Conservation (phyloP, 192 early-diverging fungal genomes). For the Coemansia sp. region DNA sequence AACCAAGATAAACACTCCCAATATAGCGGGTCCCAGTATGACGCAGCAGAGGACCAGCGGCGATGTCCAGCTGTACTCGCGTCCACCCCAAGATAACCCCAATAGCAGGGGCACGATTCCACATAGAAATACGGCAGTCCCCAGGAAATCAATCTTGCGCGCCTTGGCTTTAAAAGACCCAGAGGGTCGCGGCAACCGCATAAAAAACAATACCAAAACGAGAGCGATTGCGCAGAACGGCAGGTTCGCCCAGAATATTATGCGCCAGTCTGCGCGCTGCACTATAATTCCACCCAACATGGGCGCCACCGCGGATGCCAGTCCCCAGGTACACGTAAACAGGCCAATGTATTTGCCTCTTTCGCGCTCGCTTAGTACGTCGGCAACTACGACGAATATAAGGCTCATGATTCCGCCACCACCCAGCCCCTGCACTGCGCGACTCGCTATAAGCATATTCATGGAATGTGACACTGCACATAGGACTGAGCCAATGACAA, state of each 20-base stretch:
- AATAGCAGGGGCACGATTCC: slow-evolving; percentile 58
- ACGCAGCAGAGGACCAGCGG: slow-evolving; percentile 61
- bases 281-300: slow-evolving; percentile 86
- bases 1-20: slow-evolving; percentile 61
- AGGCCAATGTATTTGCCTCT: slow-evolving; percentile 89
- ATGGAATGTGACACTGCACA: slow-evolving; percentile 76
- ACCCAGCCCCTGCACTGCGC: slow-evolving; percentile 83
- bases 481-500: slow-evolving; percentile 80
- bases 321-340: slow-evolving; percentile 76
- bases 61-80: slow-evolving; percentile 67
- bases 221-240: slow-evolving; percentile 76
- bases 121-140: slow-evolving; percentile 51
- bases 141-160: slow-evolving; percentile 61
- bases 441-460: slow-evolving; percentile 71
- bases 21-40: slow-evolving; percentile 52
- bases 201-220: slow-evolving; percentile 58
- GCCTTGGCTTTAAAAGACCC: slow-evolving; percentile 65
- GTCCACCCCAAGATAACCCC: slow-evolving; percentile 67
- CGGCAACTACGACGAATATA: slow-evolving; percentile 83
- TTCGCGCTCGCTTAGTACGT: slow-evolving; percentile 82
- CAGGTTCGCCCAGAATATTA: slow-evolving; percentile 84
- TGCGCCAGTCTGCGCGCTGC: slow-evolving; percentile 66
- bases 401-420: slow-evolving; percentile 76
- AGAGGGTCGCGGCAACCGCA: slow-evolving; percentile 61
- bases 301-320: slow-evolving; percentile 81